Base-by-base conservation (phyloP, 2,329 filamentous ascomycete species). In the Mariannaea sp. region DNA sequence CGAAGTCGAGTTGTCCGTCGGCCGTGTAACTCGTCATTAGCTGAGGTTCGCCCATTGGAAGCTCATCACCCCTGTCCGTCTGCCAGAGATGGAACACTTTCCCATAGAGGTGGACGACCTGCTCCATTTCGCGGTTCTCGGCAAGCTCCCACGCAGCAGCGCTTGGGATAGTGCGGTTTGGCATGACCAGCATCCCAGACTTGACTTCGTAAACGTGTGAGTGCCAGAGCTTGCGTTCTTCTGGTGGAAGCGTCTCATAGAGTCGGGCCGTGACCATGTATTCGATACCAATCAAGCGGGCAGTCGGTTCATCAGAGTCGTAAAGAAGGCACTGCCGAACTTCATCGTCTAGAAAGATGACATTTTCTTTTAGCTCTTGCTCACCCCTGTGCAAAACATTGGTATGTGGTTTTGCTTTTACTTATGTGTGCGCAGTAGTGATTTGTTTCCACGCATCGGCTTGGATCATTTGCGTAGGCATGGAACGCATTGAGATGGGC, bases 31-130 rank as follows among this genome's bases (percentile, higher is more conserved):
- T 81, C 9, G 75, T 80, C 80, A 83, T 83, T 6, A 83, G 69
- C 62, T 78, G 74, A 7, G 81, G 80, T 58, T 76, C 72, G 0
- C 80, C 81, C 3, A 83, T 60, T 0, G 80, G 80, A 24, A 83
- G 55, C 54, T 68, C 66, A 65, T 93, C 84, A 0, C 89, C 89
- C 5, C 82, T 77, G 72, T 95, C 90, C 13, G 87, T 83, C 78
- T 95, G 89, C 91, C 92, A 96, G 35, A 94, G 77, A 69, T 96
- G 90, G 70, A 88, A 94, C 1, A 87, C 84, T 69, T 96, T 96
- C 8, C 91, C 91, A 66, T 95, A 95, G 3, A 94, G 69, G 1
- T 81, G 77, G 3, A 90, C 74, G 0, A 94, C 79, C 53, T 92
- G 80, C 57, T 88, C 83, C 89, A 96, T 94, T 71, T 93, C 90